These are phyloP conservation scores for Fusarium agapanthi DNA, from an alignment of 2,329 filamentous ascomycete species.

Conservation along the genomic window DNA sequence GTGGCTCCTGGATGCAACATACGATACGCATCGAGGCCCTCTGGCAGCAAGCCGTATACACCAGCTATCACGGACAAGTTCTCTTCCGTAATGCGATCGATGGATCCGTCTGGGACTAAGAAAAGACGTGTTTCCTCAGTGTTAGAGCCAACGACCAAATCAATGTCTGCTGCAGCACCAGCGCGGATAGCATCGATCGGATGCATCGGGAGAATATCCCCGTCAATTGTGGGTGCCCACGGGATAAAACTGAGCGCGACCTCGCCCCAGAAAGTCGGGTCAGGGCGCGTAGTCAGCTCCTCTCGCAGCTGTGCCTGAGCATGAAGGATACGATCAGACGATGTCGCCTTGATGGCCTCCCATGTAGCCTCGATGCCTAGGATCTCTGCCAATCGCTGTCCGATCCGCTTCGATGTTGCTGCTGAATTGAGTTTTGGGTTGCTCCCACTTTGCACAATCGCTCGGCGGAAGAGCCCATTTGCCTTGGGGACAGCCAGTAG, in stretches of 20 bases:
- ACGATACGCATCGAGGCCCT: not conserved
- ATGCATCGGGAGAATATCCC: not conserved
- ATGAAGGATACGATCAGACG: not conserved
- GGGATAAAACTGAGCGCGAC: not conserved
- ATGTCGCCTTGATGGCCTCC: not conserved
- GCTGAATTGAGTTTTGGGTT: not conserved
- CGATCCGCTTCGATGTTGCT: not conserved
- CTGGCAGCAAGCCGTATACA: not conserved
- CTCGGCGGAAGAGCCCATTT: not conserved
- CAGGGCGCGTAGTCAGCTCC: not conserved
- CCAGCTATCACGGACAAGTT: accelerated
- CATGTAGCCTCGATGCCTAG: not conserved
- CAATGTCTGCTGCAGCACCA: not conserved
- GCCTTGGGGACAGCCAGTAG: not conserved
- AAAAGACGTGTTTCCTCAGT: not conserved
- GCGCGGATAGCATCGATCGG: not conserved
- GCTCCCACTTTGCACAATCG: not conserved
- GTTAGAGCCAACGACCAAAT: not conserved
- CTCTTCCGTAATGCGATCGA: not conserved
- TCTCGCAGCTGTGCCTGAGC: not conserved
- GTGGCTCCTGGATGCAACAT: not conserved
- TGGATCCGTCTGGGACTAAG: not conserved
- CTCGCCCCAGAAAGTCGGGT: not conserved
- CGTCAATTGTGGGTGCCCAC: not conserved
- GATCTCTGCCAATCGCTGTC: not conserved